Percentiles rank a stretch among this genome's conserved stretches.
Conservation (phyloP, 768 basidiomycete genomes). For the Amanita muscaria region DNA sequence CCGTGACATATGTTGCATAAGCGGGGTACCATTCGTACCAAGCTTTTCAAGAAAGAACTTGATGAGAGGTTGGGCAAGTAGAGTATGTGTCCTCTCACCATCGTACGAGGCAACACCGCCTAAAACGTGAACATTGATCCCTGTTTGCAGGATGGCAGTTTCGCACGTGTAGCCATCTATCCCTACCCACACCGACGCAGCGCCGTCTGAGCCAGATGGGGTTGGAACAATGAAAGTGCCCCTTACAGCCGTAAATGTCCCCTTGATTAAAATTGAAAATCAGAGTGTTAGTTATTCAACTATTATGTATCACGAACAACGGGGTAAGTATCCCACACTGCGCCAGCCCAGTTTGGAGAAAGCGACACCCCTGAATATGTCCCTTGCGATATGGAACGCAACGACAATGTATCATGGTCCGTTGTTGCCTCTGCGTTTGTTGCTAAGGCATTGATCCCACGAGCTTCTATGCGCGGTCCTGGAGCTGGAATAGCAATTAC, state of each 20-base stretch:
- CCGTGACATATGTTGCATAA: neutral
- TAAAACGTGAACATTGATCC: neutral
- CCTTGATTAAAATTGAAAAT: too few species aligned
- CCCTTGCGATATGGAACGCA: too few species aligned
- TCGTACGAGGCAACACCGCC: neutral
- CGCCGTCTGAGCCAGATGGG: neutral
- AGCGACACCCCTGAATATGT: too few species aligned
- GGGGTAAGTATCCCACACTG: neutral
- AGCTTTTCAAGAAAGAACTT: neutral
- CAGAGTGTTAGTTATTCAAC: neutral
- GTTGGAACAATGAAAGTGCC: neutral
- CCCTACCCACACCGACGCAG: neutral
- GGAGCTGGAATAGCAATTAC: too few species aligned
- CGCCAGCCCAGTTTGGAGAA: constrained; percentile 4
- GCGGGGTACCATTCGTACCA: constrained; percentile 1
- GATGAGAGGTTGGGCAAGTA: too few species aligned
- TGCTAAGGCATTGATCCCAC: too few species aligned
- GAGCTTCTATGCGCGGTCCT: too few species aligned
- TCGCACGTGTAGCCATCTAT: neutral
- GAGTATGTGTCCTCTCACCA: neutral
- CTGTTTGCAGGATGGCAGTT: constrained; percentile 1
- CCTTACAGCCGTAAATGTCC: neutral
- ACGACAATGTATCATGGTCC: too few species aligned
- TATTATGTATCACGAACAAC: constrained; percentile 8
- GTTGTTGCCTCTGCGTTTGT: too few species aligned